Conservation (phyloP, 108 stramenopile species). For the Craspedostauros australis region DNA sequence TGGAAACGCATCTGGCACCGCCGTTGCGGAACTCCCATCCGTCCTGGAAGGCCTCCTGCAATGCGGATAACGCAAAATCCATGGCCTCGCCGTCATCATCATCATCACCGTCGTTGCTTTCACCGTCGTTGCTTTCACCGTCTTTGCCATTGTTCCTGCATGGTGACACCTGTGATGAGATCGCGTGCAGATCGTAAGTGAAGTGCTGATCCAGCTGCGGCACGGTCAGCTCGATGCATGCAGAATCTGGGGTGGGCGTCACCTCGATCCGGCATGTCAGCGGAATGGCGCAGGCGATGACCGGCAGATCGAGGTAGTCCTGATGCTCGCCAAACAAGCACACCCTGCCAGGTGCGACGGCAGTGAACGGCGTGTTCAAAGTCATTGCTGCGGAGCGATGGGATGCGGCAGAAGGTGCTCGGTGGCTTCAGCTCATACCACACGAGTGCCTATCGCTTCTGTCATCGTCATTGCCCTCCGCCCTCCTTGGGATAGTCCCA, state of each 20-base stretch:
- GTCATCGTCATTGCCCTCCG: no score
- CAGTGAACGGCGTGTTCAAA: no score
- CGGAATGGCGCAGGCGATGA: constrained; percentile 28
- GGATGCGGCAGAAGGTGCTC: no score
- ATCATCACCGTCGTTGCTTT: no score
- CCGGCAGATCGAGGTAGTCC: constrained; percentile 34
- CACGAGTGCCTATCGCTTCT: no score
- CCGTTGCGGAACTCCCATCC: constrained; percentile 4
- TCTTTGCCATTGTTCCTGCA: no score
- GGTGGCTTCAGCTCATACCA: no score
- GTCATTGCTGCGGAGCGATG: no score
- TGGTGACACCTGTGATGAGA: no score
- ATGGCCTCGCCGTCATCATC: no score
- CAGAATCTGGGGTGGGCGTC: background rate
- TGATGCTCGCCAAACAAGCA: constrained; percentile 40
- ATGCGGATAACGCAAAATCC: constrained; percentile 36
- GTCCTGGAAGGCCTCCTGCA: constrained; percentile 26
- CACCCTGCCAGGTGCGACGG: constrained; percentile 27
- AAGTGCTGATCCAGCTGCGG: constrained; percentile 3
- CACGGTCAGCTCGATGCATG: constrained; percentile 2
- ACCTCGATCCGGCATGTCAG: constrained; percentile 17
- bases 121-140: no score
- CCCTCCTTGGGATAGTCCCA: no score
- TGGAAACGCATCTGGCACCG: constrained; percentile 18
- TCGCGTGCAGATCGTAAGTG: constrained; percentile 12